These are phyloP conservation scores for Tanacetum coccineum DNA, from an alignment of 129 eudicot genomes.

Conservation along the genomic window DNA sequence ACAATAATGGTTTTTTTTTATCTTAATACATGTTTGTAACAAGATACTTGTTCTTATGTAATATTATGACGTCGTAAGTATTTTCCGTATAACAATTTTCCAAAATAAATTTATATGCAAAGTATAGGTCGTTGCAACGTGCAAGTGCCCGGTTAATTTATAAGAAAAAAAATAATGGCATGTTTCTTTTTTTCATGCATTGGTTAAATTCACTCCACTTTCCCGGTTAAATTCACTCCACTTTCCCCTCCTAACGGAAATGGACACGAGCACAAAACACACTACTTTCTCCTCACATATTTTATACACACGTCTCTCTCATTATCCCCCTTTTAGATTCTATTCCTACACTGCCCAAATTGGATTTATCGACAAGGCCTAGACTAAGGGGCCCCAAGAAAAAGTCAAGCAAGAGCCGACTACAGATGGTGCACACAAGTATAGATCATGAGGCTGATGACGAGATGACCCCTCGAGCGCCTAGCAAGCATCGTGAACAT, in stretches of 20 bases:
- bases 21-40: too few relatives aligned
- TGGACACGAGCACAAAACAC: constrained; percentile 9
- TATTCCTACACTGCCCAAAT: constrained; percentile 33
- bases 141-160: too few relatives aligned
- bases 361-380: constrained; percentile 50
- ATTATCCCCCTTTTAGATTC: constrained; percentile 47
- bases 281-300: constrained; percentile 2
- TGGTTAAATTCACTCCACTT: constrained; percentile 5
- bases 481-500: constrained; percentile 26
- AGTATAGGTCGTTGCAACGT: too few relatives aligned
- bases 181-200: neutral
- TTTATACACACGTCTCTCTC: neutral
- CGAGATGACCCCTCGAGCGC: constrained; percentile 75
- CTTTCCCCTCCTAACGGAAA: constrained; percentile 14
- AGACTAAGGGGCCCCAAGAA: constrained; percentile 28
- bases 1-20: too few relatives aligned
- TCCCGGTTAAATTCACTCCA: too few relatives aligned
- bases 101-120: too few relatives aligned
- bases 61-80: too few relatives aligned
- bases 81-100: too few relatives aligned
- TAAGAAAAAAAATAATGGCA: too few relatives aligned
- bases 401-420: constrained; percentile 71
- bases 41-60: too few relatives aligned
- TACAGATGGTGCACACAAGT: constrained; percentile 51
- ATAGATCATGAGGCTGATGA: constrained; percentile 71